Base-by-base conservation (phyloP, 306 rosid species). In the Casuarina cunninghamiana region DNA sequence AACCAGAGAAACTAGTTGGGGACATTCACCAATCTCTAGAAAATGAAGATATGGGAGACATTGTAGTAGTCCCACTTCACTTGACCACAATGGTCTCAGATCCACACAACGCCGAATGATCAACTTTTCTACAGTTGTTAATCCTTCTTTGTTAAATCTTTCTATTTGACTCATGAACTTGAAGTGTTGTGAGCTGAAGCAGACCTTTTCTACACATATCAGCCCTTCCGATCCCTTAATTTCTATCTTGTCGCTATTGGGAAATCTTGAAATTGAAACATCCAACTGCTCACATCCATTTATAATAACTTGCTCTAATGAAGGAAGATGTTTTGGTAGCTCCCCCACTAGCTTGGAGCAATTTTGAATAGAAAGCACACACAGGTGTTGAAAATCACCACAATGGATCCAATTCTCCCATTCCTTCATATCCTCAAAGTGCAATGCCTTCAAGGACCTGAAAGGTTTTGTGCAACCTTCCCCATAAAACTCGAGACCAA, bases 401-500 rank as follows among this genome's bases (percentile, higher is more conserved):
- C 2, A 3, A 8, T 32, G 48, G 65, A 4, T 1, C 79, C 79
- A 75, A 0, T 0, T 3, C 10, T 75, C 69, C 73, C 79, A 75
- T 38, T 65, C 13, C 0, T 75, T 13, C 79, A 75, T 75, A n/a
- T 49, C 6, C 10, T 0, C 1, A 11, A 75, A 39, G 10, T 6
- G 2, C 45, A 62, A 41, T n/a, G 2, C n/a, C 11, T 75, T 53
- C n/a, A 75, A 38, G 13, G 37, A 15, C 3, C 0, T 16, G 50
- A 75, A 75, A 38, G 51, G 32, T 62, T 37, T 43, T 1, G 53
- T 61, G 10, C 49, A 26, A 5, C 71, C 58, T 11, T 16, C 61
- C 16, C 78, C 78, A 35, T 37, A 61, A 75, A 75, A 75, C 37
- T 75, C 78, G 10, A 5, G 21, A 61, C 78, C 78, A 49, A 61